A percentile compares a stretch with the other conserved stretches of the same genome.
Evolutionary conservation across 768 basidiomycete genomes (phyloP).

Genomic region (Auricularia heimuer): DNA sequence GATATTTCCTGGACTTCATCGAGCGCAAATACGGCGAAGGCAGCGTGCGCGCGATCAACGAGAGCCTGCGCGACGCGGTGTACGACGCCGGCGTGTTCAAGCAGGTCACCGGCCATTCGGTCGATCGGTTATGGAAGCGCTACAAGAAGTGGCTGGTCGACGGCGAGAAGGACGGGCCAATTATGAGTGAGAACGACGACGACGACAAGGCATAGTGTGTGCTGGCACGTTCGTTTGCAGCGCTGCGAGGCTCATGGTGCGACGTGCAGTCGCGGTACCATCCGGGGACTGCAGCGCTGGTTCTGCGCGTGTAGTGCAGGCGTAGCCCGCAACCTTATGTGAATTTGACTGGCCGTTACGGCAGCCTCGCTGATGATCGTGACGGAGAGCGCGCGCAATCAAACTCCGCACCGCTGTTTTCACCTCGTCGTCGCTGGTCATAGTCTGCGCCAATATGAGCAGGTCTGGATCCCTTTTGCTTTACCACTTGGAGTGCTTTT

Average conservation of each 20-base stretch:
- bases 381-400: too few species aligned
- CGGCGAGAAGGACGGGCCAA: neutral
- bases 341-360: too few species aligned
- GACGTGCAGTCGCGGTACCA: too few species aligned
- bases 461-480: too few species aligned
- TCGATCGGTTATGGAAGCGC: slow-evolving; percentile 47
- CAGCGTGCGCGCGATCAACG: slow-evolving; percentile 50
- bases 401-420: too few species aligned
- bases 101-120: slow-evolving; percentile 38
- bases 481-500: too few species aligned
- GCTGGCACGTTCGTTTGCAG: neutral
- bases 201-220: neutral
- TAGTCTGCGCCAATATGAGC: too few species aligned
- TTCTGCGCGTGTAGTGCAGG: too few species aligned
- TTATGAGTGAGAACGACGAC: neutral
- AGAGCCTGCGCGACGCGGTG: slow-evolving; percentile 33
- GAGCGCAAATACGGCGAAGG: slow-evolving; percentile 44
- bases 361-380: too few species aligned
- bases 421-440: too few species aligned
- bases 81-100: slow-evolving; percentile 47
- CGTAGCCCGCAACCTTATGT: too few species aligned
- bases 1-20: slow-evolving; percentile 50
- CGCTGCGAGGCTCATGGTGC: neutral
- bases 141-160: slow-evolving; percentile 26
- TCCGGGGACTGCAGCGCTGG: too few species aligned